Percentiles rank a stretch among this genome's conserved stretches.
Evolutionary conservation across 768 basidiomycete species (phyloP).

Genomic region (Termitomyces sp.): DNA sequence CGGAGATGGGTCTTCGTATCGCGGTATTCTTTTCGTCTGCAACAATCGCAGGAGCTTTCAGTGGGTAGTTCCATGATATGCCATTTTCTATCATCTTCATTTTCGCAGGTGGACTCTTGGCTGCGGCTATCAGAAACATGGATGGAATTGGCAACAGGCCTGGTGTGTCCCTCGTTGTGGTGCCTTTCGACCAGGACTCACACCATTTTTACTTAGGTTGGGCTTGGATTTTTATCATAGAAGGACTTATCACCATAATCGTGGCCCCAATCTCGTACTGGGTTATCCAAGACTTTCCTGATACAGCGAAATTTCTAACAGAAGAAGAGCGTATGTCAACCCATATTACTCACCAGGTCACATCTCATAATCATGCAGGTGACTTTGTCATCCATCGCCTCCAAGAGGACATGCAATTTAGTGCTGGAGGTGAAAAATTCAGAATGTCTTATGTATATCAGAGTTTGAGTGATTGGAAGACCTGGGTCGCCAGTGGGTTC

Average conservation of each 20-base stretch:
- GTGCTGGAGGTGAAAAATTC: conserved; percentile 57
- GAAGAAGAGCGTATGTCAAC: conserved; percentile 48
- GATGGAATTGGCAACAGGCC: conserved; percentile 58
- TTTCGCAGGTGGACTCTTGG: conserved; percentile 53
- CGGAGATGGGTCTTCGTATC: conserved; percentile 66
- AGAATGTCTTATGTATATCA: conserved; percentile 51
- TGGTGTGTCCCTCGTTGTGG: conserved; percentile 45
- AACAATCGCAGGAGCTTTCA: conserved; percentile 73
- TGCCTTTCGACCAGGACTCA: background rate
- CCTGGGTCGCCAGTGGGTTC: conserved; percentile 58
- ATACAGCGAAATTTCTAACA: conserved; percentile 65
- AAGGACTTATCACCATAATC: conserved; percentile 64
- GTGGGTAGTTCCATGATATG: conserved; percentile 26
- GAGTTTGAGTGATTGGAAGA: conserved; percentile 67
- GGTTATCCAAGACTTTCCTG: conserved; percentile 76
- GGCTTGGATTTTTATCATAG: conserved; percentile 74
- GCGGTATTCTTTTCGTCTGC: conserved; percentile 79
- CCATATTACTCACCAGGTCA: background rate
- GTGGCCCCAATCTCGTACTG: conserved; percentile 59
- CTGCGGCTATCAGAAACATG: conserved; percentile 67
- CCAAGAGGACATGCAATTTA: conserved; percentile 58
- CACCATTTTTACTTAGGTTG: conserved; percentile 29
- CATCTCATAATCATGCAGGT: conserved; percentile 27
- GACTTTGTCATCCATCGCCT: conserved; percentile 61
- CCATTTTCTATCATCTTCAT: background rate